Percentiles rank a stretch among this genome's conserved stretches.
Evolutionary conservation across 306 rosid genomes (phyloP).

Genomic region (Luffa aegyptiaca): DNA sequence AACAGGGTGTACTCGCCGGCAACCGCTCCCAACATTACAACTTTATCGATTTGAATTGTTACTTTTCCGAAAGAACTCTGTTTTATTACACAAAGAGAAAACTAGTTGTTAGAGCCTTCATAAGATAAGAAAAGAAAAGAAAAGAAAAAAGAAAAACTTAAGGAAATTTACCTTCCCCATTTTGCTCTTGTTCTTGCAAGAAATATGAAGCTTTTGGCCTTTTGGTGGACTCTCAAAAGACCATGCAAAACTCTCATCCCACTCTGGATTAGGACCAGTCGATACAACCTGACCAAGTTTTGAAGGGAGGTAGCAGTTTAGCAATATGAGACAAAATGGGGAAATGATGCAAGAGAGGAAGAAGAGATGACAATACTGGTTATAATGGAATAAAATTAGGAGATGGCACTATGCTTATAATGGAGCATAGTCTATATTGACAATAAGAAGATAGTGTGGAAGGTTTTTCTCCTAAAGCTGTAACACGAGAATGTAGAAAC

Average conservation of each 20-base stretch:
- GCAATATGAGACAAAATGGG: background rate
- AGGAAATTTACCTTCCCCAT: slow-evolving; percentile 70
- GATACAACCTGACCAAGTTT: slow-evolving; percentile 65
- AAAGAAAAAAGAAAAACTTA: background rate
- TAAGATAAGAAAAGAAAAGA: background rate
- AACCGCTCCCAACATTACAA: slow-evolving; percentile 95
- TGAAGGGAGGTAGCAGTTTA: slow-evolving; percentile 1
- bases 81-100: slow-evolving; percentile 14
- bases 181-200: slow-evolving; percentile 99
- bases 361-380: background rate
- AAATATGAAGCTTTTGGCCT: slow-evolving; percentile 95
- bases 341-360: background rate
- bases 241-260: slow-evolving; percentile 97
- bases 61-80: slow-evolving; percentile 98
- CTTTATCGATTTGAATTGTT: slow-evolving; percentile 91
- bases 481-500: background rate
- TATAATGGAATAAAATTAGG: background rate
- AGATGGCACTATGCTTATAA: background rate
- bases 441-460: background rate
- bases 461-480: background rate
- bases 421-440: background rate
- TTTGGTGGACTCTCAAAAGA: slow-evolving; percentile 98
- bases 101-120: background rate
- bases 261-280: slow-evolving; percentile 90
- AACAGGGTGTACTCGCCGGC: slow-evolving; percentile 88